phyloP scores from a whole-genome alignment of 768 basidiomycete genomes.

The Amanita subjunquillea region DNA sequence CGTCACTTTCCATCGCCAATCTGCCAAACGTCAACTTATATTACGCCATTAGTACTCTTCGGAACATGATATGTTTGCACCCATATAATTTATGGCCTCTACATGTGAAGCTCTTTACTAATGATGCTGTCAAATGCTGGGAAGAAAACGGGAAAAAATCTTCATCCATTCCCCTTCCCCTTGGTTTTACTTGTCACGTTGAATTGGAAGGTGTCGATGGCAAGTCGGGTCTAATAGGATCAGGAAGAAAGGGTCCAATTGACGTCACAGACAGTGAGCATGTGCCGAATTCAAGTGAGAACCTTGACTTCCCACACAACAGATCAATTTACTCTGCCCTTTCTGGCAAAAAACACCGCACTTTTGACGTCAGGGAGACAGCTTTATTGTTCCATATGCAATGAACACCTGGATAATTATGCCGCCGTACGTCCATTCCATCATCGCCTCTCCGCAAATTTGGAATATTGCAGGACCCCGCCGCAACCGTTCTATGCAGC shows the following conservation, averaged over 20 bases:
- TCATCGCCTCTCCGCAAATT: background rate
- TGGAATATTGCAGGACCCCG: constrained; percentile 29
- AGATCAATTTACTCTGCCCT: constrained; percentile 31
- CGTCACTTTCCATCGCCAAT: constrained; percentile 11
- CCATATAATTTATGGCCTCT: constrained; percentile 71
- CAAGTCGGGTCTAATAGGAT: constrained; percentile 40
- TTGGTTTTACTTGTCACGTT: constrained; percentile 35
- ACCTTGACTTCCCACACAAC: constrained; percentile 17
- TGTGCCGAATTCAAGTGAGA: background rate
- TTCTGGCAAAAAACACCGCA: constrained; percentile 37
- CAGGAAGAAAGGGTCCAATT: constrained; percentile 47
- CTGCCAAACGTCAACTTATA: background rate
- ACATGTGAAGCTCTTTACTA: constrained; percentile 65
- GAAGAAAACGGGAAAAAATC: constrained; percentile 17
- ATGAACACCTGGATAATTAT: constrained; percentile 27
- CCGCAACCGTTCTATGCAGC: constrained; percentile 46
- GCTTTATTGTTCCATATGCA: constrained; percentile 40
- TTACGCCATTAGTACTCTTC: constrained; percentile 36
- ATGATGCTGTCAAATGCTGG: constrained; percentile 51
- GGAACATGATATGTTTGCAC: constrained; percentile 49
- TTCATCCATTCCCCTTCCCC: constrained; percentile 28
- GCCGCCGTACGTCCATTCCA: constrained; percentile 24
- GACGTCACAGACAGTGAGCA: constrained; percentile 45
- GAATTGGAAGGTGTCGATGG: constrained; percentile 69
- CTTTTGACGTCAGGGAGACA: constrained; percentile 24